Evolutionary conservation across 176 grass and related monocot genomes (phyloP).

Genomic region (Phyllostachys edulis): DNA sequence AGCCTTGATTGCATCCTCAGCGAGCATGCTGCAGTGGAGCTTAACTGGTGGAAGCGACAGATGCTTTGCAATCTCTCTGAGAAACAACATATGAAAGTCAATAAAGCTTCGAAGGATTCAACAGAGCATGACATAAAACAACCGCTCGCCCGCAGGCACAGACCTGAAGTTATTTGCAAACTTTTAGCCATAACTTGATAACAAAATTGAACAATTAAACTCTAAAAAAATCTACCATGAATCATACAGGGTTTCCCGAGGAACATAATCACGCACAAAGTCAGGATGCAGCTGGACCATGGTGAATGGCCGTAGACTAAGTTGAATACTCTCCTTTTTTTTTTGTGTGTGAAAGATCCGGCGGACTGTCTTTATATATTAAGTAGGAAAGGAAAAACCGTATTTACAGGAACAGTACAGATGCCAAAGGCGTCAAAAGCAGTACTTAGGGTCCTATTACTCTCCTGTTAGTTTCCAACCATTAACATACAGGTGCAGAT

Average conservation of each 20-base stretch:
- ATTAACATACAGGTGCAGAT: not conserved
- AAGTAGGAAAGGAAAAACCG: too few species aligned
- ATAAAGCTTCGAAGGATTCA: not conserved
- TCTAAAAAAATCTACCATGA: not conserved
- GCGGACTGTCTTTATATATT: too few species aligned
- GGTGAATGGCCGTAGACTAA: not conserved
- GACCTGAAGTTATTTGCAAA: not conserved
- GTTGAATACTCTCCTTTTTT: too few species aligned
- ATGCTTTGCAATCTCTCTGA: slow-evolving; percentile 86
- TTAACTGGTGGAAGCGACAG: slow-evolving; percentile 88
- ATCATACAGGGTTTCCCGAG: not conserved
- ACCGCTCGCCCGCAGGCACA: not conserved
- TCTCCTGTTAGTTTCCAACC: not conserved
- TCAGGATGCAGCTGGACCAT: not conserved
- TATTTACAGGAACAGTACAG: too few species aligned
- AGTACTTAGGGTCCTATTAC: too few species aligned
- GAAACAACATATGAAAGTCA: not conserved
- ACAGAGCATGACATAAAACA: not conserved
- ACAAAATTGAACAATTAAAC: not conserved
- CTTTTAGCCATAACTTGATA: not conserved
- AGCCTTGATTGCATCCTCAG: slow-evolving; percentile 91
- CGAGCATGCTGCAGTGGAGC: slow-evolving; percentile 97
- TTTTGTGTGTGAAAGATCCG: too few species aligned
- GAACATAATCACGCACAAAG: not conserved
- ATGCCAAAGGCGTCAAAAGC: too few species aligned